Evolutionary conservation across 805 yeast genomes (phyloP).

Genomic region (Barnettozyma siamensis): DNA sequence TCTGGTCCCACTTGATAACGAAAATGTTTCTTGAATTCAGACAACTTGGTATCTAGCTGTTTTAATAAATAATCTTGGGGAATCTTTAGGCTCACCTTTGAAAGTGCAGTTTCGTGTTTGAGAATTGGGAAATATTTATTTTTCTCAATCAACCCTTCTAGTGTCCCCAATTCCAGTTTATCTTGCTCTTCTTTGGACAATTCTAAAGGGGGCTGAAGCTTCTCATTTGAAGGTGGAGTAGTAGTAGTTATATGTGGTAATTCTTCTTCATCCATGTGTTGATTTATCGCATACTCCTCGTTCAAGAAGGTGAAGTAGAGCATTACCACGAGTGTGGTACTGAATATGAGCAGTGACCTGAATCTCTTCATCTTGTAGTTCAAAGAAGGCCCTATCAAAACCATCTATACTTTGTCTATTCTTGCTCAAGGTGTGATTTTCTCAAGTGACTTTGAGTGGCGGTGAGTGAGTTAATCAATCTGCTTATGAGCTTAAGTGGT

Average conservation of each 20-base stretch:
- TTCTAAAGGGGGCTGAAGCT: not conserved
- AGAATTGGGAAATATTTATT: constrained; percentile 36
- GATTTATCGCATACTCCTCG: constrained; percentile 21
- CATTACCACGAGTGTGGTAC: constrained; percentile 16
- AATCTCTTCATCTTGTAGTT: constrained; percentile 15
- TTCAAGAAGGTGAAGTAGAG: constrained; percentile 25
- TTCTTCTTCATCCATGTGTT: constrained; percentile 20
- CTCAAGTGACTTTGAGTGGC: no score
- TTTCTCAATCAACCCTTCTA: constrained; percentile 25
- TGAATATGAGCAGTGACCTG: constrained; percentile 14
- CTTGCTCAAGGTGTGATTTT: no score
- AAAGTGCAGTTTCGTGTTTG: constrained; percentile 14
- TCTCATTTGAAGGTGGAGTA: no score
- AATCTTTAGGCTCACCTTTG: constrained; percentile 10
- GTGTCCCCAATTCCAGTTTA: constrained; percentile 1
- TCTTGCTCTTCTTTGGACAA: constrained; percentile 4
- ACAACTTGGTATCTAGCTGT: constrained; percentile 18
- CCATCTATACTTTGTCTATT: not conserved
- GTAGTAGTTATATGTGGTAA: constrained; percentile 19
- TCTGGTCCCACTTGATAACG: constrained; percentile 20
- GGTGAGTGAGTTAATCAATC: no score
- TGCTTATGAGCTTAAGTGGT: no score
- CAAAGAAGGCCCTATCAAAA: not conserved
- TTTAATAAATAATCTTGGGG: constrained; percentile 19
- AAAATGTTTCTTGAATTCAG: constrained; percentile 16